Percentiles rank a stretch among this genome's conserved stretches.
These are phyloP conservation scores for Nannochloropsis granulata DNA, from an alignment of 108 stramenopile species.

Conservation along the genomic window DNA sequence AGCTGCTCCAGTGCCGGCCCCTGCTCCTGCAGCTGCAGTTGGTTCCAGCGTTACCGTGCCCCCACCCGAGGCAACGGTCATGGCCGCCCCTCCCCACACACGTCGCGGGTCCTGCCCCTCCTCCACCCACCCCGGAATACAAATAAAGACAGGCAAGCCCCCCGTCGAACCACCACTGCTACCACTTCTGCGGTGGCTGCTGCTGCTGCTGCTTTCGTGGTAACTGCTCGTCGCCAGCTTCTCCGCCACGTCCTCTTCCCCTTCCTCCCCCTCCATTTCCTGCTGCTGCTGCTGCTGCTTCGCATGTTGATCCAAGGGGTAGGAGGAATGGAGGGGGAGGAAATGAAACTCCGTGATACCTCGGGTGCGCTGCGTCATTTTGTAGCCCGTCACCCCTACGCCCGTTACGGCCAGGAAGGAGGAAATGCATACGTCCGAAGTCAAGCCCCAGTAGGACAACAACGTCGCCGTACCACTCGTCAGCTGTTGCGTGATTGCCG, in stretches of 20 bases:
- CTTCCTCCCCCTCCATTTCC: not conserved
- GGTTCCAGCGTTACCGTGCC: not conserved
- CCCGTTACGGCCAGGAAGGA: constrained; percentile 4
- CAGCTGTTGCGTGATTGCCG: not conserved
- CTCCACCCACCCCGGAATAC: constrained; percentile 18
- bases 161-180: constrained; percentile 3
- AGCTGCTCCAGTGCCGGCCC: not conserved
- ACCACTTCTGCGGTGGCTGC: not conserved
- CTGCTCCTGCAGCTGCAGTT: not conserved
- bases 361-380: constrained; percentile 6
- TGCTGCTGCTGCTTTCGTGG: not conserved
- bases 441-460: not conserved
- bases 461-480: not conserved
- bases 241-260: no score
- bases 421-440: not conserved
- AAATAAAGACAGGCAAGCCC: constrained; percentile 16
- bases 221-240: not conserved
- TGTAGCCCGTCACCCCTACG: constrained; percentile 11
- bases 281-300: not conserved
- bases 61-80: not conserved
- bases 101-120: constrained; percentile 12
- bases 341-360: constrained; percentile 24
- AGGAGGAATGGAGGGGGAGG: constrained; percentile 18
- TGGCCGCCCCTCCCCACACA: not conserved
- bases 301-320: not conserved